Evolutionary conservation across 2,329 filamentous ascomycete genomes (phyloP), one percentile per base, ranked within the genome.

Genomic region (Emydomyces testavorans): DNA sequence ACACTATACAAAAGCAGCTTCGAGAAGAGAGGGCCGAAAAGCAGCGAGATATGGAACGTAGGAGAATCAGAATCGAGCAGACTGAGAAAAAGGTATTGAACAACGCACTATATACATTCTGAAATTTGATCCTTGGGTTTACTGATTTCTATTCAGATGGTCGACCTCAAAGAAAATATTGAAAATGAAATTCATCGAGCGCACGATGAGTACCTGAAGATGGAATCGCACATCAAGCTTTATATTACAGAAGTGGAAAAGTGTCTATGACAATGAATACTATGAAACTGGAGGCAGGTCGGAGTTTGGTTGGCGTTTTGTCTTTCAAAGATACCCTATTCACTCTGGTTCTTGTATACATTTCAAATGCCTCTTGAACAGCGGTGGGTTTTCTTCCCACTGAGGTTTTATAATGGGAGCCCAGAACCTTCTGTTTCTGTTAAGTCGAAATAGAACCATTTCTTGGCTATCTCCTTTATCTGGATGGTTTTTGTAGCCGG

Each of bases 231-330:
- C 63, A 93, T 98, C 65, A 90, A 89, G 68, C 74, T 96, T 53
- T 98, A 98, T 71, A 94, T 98, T 61, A 94, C 85, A 3, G 92
- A 98, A 74, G 95, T 98, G 89, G 92, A 96, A 68, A 89, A 95
- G 68, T 83, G 82, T 49, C 78, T 92, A 52, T 70, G 58, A 64
- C 50, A n/a, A 41, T 46, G 47, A 38, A 8, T 32, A 15, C 4
- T 10, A 23, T 8, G 23, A 58, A 53, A n/a, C n/a, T n/a, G 53
- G 56, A 56, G 59, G 52, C 36, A 53, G 56, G 56, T 60, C 54
- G 60, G 62, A 62, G 65, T 69, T 31, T 8, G 67, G 66, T 65
- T 65, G 64, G 53, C 57, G 53, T 54, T 55, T 55, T 58, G 57
- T 54, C 50, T 48, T 56, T 58, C 60, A 54, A 54, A 56, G 57